Conservation (phyloP, 2,329 filamentous ascomycete species). For the Xylaria sp. region DNA sequence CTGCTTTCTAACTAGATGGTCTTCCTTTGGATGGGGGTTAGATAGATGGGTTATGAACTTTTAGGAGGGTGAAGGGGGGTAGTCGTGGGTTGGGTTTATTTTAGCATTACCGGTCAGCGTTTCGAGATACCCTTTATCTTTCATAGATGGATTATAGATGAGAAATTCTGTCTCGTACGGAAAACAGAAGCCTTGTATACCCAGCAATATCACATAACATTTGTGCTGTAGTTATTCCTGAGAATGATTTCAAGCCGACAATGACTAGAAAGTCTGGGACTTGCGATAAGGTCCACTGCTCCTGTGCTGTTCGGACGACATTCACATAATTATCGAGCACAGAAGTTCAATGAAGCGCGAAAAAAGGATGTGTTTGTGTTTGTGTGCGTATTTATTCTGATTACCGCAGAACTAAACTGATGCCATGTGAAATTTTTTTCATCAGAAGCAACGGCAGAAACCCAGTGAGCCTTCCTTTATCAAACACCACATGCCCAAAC, state of each 20-base stretch:
- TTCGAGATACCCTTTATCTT: slow-evolving; percentile 32
- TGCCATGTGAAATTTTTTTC: slow-evolving; percentile 28
- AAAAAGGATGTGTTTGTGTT: slow-evolving; percentile 16
- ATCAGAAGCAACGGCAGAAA: slow-evolving; percentile 34
- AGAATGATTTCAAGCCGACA: neutral
- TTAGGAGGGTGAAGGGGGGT: neutral
- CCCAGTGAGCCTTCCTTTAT: slow-evolving; percentile 33
- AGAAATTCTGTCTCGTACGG: too few species aligned
- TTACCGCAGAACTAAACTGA: slow-evolving; percentile 33
- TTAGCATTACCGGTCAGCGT: slow-evolving; percentile 3
- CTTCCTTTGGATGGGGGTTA: neutral
- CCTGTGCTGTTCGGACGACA: neutral
- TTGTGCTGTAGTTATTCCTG: neutral
- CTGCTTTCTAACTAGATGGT: neutral
- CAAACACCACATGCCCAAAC: slow-evolving; percentile 37
- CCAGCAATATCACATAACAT: too few species aligned
- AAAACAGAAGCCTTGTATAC: too few species aligned
- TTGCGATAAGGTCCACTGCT: neutral
- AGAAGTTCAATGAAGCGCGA: neutral
- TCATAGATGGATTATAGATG: slow-evolving; percentile 11
- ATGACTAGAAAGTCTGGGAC: neutral
- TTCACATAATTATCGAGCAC: neutral
- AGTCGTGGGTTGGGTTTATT: neutral
- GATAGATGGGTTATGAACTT: slow-evolving; percentile 6
- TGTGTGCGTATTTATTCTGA: slow-evolving; percentile 35